Base-by-base conservation (phyloP, 1,284 basidiomycete genomes). In the Fomes fomentarius region DNA sequence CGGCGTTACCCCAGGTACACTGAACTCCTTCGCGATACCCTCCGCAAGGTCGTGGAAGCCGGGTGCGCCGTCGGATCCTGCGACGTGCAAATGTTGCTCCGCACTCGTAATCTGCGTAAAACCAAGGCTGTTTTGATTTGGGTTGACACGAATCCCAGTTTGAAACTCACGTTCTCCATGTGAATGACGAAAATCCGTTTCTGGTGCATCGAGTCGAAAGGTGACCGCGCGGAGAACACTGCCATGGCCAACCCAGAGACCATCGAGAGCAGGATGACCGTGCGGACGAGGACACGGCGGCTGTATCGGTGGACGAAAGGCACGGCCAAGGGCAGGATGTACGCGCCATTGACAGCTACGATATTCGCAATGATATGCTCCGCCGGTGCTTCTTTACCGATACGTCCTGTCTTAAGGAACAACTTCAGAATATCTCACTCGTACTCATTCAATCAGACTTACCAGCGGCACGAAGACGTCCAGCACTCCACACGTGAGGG, bases 391-490 rank as follows among this genome's bases (percentile, higher is more conserved):
- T 88, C 83, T 48, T 77, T 79, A 34, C 91, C 91, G 50, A 89
- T 83, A 10, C 90, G 82, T 28, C 90, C 90, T 0, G 87, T 89
- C 87, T 91, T 56, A 3, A 26, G 61, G 31, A 26, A n/a, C 12
- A 7, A 50, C 37, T 17, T 34, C 19, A n/a, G 17, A 47, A 41
- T 43, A 24, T 52, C 31, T 10, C 19, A 46, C 37, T 40, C 45
- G 14, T 11, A 24, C 8, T 11, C n/a, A n/a, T n/a, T 31, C 9
- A 19, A 26, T 40, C 15, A 31, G 48, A 67, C 87, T 71, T 57
- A 94, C 92, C 62, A 98, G 74, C 1, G 96, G 96, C 0, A 97
- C 94, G 66, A 99, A 97, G 15, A 98, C 89, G 57, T 96, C 91
- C 21, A 95, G 68, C 5, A 92, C 86, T 2, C 83, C 82, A 35